Percentiles rank a stretch among this genome's conserved stretches.
Conservation (phyloP, 108 stramenopile species). For the Discostella pseudostelligera region DNA sequence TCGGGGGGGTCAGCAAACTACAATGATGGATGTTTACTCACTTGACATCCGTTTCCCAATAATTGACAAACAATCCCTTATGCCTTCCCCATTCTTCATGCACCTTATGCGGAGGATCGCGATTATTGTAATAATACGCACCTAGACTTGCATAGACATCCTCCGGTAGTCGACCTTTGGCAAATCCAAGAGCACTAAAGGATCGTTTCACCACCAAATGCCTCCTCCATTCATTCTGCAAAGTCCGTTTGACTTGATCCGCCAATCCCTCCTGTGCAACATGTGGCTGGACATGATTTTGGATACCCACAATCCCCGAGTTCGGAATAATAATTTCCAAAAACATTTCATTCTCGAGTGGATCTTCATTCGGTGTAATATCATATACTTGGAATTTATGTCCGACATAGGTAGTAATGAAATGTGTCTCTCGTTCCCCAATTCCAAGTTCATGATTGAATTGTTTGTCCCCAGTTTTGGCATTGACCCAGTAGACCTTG, state of each 20-base stretch:
- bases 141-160: slow-evolving; percentile 75
- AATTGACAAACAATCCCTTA: slow-evolving; percentile 83
- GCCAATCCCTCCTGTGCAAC: slow-evolving; percentile 40
- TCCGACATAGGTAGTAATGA: slow-evolving; percentile 53
- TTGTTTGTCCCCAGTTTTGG: slow-evolving; percentile 9
- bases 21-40: slow-evolving; percentile 27
- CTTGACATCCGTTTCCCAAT: slow-evolving; percentile 78
- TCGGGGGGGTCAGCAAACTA: background rate
- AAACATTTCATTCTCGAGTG: slow-evolving; percentile 26
- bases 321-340: slow-evolving; percentile 26
- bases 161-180: slow-evolving; percentile 58
- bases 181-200: slow-evolving; percentile 55
- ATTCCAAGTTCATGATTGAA: slow-evolving; percentile 40
- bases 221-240: slow-evolving; percentile 51
- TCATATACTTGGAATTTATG: slow-evolving; percentile 54
- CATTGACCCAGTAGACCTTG: slow-evolving; percentile 51
- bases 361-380: slow-evolving; percentile 25
- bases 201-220: slow-evolving; percentile 53
- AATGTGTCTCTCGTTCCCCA: slow-evolving; percentile 54
- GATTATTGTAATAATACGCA: slow-evolving; percentile 80
- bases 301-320: slow-evolving; percentile 47
- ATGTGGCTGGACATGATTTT: slow-evolving; percentile 31
- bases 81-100: slow-evolving; percentile 68
- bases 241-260: slow-evolving; percentile 41
- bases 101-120: slow-evolving; percentile 37